phyloP scores from a whole-genome alignment of 108 stramenopile species.

The Pseudonitzschia delicatissima region DNA sequence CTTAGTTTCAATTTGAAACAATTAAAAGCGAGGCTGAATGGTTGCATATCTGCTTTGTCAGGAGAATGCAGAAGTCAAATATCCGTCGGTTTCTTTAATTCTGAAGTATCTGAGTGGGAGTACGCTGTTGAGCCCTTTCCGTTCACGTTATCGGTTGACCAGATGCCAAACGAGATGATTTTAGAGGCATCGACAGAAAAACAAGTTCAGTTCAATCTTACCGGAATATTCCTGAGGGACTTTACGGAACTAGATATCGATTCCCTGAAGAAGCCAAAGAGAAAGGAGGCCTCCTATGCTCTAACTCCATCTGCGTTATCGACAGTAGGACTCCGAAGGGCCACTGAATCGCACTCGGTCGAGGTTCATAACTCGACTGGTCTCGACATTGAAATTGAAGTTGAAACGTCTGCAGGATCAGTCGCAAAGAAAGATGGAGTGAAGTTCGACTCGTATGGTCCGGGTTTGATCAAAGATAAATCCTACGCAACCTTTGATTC shows the following conservation, averaged over 20 bases:
- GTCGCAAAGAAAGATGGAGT: slow-evolving; percentile 4
- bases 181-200: slow-evolving; percentile 24
- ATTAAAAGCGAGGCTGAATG: slow-evolving; percentile 50
- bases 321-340: slow-evolving; percentile 49
- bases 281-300: slow-evolving; percentile 11
- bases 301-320: slow-evolving; percentile 43
- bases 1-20: slow-evolving; percentile 50
- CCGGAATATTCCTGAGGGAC: slow-evolving; percentile 55
- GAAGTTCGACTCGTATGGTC: slow-evolving; percentile 27
- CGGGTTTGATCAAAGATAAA: slow-evolving; percentile 23
- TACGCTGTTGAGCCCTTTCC: slow-evolving; percentile 54
- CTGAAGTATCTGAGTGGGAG: slow-evolving; percentile 61
- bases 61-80: slow-evolving; percentile 45
- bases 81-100: slow-evolving; percentile 56
- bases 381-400: slow-evolving; percentile 34
- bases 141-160: slow-evolving; percentile 41
- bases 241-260: slow-evolving; percentile 47
- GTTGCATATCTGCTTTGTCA: slow-evolving; percentile 60
- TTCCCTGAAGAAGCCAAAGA: slow-evolving; percentile 13
- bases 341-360: slow-evolving; percentile 39
- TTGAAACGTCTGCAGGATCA: neutral
- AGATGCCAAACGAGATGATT: slow-evolving; percentile 69
- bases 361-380: slow-evolving; percentile 39
- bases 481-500: slow-evolving; percentile 23
- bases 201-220: slow-evolving; percentile 51